A percentile compares a stretch with the other conserved stretches of the same genome.
Conservation (phyloP, 2,329 filamentous ascomycete species). For the Fusarium chlamydosporum region DNA sequence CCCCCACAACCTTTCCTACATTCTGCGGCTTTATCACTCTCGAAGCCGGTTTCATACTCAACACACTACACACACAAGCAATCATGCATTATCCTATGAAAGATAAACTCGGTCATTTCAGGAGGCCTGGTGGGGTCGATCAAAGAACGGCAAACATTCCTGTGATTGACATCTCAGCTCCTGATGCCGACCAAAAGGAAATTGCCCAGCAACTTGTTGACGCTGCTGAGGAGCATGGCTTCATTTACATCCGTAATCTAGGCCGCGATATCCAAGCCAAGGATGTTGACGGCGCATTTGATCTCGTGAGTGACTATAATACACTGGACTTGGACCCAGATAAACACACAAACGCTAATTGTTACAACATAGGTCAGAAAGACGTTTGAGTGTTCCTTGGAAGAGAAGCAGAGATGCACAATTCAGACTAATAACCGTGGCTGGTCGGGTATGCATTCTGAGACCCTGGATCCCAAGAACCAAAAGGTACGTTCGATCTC, state of each 20-base stretch:
- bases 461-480: constrained; percentile 86
- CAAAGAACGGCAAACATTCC: constrained; percentile 71
- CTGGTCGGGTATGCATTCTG: constrained; percentile 89
- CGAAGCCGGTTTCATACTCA: not conserved
- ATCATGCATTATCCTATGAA: constrained; percentile 18
- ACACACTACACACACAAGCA: not conserved
- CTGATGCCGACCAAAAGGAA: constrained; percentile 63
- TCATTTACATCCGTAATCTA: constrained; percentile 87
- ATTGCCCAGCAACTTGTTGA: constrained; percentile 79
- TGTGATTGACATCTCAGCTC: constrained; percentile 79
- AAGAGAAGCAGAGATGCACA: constrained; percentile 80
- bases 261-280: constrained; percentile 75
- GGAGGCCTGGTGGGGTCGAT: constrained; percentile 34
- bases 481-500: constrained; percentile 72
- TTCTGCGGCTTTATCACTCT: not conserved
- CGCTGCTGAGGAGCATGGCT: constrained; percentile 86
- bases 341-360: not conserved
- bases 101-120: constrained; percentile 15
- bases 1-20: not conserved
- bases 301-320: constrained; percentile 68
- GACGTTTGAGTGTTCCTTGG: constrained; percentile 77
- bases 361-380: constrained; percentile 66
- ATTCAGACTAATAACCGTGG: constrained; percentile 88
- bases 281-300: constrained; percentile 79
- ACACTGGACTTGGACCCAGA: not conserved